phyloP scores from a whole-genome alignment of 176 grass and related monocot species.

The Leersia perrieri region DNA sequence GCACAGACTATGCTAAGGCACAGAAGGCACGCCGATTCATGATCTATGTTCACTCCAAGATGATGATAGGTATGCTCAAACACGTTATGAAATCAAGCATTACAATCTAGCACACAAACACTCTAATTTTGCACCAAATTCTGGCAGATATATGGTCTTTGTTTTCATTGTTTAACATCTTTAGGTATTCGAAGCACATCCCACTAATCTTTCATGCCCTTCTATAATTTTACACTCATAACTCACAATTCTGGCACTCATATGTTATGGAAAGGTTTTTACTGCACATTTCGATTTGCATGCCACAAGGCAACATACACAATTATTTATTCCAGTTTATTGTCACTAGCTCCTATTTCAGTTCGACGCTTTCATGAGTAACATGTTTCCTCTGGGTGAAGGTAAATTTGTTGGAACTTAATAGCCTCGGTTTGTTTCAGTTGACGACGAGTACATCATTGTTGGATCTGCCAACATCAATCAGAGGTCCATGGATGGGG shows the following conservation, averaged over 20 bases:
- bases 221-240: neutral
- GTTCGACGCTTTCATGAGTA: conserved; percentile 9
- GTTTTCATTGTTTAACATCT: neutral
- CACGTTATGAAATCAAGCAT: neutral
- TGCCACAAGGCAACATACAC: neutral
- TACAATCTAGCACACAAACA: neutral
- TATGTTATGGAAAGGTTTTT: neutral
- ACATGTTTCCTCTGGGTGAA: conserved; percentile 4
- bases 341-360: neutral
- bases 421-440: conserved; percentile 40
- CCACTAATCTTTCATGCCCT: neutral
- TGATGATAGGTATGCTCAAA: conserved; percentile 86
- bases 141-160: neutral
- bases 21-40: conserved; percentile 85
- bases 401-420: neutral
- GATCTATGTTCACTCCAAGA: conserved; percentile 97
- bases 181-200: neutral
- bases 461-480: conserved; percentile 93
- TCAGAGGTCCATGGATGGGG: conserved; percentile 91
- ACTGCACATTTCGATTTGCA: neutral
- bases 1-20: conserved; percentile 60
- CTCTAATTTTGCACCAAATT: neutral
- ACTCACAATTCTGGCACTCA: neutral
- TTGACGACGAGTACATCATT: conserved; percentile 93
- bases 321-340: neutral